These are phyloP conservation scores for Trametes versicolor DNA, from an alignment of 1,284 basidiomycete species.

Conservation along the genomic window DNA sequence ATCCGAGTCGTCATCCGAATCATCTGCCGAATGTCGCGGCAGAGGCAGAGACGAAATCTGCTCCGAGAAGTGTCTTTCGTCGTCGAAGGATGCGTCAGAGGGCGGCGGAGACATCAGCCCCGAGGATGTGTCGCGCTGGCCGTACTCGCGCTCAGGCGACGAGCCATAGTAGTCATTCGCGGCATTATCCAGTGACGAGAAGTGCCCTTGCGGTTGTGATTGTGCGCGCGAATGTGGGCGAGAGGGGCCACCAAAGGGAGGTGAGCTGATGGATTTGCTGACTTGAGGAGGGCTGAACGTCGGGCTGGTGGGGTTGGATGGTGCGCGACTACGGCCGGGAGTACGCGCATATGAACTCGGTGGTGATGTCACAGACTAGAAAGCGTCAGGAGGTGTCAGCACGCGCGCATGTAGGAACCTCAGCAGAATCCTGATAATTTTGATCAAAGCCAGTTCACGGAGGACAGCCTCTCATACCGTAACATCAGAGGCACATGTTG, in stretches of 20 bases:
- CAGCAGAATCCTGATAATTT: too few species aligned
- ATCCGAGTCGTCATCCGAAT: constrained; percentile 56
- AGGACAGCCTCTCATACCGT: too few species aligned
- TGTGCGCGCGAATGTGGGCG: constrained; percentile 70
- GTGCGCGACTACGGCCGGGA: constrained; percentile 60
- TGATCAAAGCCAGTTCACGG: too few species aligned
- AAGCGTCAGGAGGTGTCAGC: neutral
- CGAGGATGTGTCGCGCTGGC: constrained; percentile 20
- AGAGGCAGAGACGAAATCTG: constrained; percentile 52
- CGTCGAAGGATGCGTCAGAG: constrained; percentile 48
- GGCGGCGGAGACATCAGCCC: constrained; percentile 46
- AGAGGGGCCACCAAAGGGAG: constrained; percentile 51
- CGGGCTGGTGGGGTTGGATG: constrained; percentile 74
- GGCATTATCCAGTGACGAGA: constrained; percentile 39
- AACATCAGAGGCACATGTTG: too few species aligned
- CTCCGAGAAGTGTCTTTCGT: constrained; percentile 43
- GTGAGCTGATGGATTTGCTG: constrained; percentile 50
- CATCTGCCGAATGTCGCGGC: constrained; percentile 43
- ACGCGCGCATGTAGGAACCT: neutral
- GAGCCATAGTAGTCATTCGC: constrained; percentile 47
- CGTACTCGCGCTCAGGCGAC: constrained; percentile 37
- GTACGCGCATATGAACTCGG: constrained; percentile 54
- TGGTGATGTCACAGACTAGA: constrained; percentile 22
- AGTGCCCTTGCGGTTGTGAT: constrained; percentile 53
- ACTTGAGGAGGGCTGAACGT: constrained; percentile 47